phyloP scores from a whole-genome alignment of 345 rosid species.

The Corchorus olitorius region DNA sequence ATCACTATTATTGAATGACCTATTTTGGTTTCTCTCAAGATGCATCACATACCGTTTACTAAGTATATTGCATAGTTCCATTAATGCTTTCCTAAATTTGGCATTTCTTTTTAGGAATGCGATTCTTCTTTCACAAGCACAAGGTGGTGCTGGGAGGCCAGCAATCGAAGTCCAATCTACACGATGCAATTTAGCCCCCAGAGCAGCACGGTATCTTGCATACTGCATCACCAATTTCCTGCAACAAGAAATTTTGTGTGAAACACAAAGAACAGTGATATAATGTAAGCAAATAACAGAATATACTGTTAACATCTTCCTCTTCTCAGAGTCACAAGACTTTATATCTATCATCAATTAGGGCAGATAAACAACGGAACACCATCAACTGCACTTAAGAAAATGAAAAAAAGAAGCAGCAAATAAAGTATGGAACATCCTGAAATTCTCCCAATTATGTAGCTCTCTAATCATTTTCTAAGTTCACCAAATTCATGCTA shows the following conservation, averaged over 20 bases:
- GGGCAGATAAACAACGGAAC: slow-evolving; percentile 3
- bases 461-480: neutral
- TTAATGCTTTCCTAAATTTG: slow-evolving; percentile 64
- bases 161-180: slow-evolving; percentile 70
- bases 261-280: slow-evolving; percentile 3
- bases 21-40: slow-evolving; percentile 52
- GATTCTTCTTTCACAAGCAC: slow-evolving; percentile 67
- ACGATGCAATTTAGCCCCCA: slow-evolving; percentile 82
- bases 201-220: slow-evolving; percentile 66
- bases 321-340: neutral
- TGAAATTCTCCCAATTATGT: neutral
- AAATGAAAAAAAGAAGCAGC: neutral
- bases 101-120: slow-evolving; percentile 52
- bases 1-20: slow-evolving; percentile 32
- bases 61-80: slow-evolving; percentile 81
- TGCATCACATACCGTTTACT: slow-evolving; percentile 66
- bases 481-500: slow-evolving; percentile 4
- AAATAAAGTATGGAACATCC: neutral
- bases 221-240: slow-evolving; percentile 83
- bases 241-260: slow-evolving; percentile 35
- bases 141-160: slow-evolving; percentile 69
- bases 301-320: slow-evolving; percentile 9
- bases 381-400: neutral
- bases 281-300: neutral
- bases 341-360: slow-evolving; percentile 3